A percentile compares a stretch with the other conserved stretches of the same genome.
phyloP scores from a whole-genome alignment of 1,139 yeast genomes.

The Yarrowia galli region DNA sequence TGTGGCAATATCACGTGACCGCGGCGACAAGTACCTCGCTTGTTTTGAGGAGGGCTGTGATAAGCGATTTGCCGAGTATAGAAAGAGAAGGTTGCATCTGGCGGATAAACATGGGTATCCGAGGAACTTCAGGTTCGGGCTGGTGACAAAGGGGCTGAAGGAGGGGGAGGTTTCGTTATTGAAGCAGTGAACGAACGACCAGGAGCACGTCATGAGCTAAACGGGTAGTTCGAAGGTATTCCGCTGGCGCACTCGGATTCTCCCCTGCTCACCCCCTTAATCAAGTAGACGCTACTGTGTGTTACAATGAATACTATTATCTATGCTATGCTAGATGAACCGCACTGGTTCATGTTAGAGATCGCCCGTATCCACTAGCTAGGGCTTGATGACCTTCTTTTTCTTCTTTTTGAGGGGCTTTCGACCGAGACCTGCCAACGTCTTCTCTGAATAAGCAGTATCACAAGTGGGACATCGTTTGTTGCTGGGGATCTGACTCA shows the following conservation, averaged over 20 bases:
- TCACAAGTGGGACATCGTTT: constrained; percentile 72
- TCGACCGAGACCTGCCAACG: constrained; percentile 61
- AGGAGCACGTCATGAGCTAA: too few species aligned
- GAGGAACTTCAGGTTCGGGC: constrained; percentile 17
- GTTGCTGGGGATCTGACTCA: constrained; percentile 57
- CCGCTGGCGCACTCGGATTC: too few species aligned
- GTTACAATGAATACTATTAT: too few species aligned
- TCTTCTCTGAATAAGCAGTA: constrained; percentile 65
- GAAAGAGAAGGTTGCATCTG: constrained; percentile 30
- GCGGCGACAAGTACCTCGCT: constrained; percentile 49
- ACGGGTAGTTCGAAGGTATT: not conserved
- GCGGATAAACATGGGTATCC: constrained; percentile 34
- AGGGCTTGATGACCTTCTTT: constrained; percentile 53
- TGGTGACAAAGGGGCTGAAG: constrained; percentile 4
- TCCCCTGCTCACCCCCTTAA: too few species aligned
- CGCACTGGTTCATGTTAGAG: constrained; percentile 18
- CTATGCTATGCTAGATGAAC: not conserved
- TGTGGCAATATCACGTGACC: constrained; percentile 51
- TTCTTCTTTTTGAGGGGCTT: constrained; percentile 61
- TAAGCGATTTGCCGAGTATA: not conserved
- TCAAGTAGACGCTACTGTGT: too few species aligned
- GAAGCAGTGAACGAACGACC: constrained; percentile 5
- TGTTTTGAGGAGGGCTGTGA: constrained; percentile 31
- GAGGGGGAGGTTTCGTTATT: constrained; percentile 28
- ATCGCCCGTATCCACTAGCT: not conserved